Percentiles rank a stretch among this genome's conserved stretches.
Conservation (phyloP, 2,329 filamentous ascomycete species). For the Harringtonia aguacate region DNA sequence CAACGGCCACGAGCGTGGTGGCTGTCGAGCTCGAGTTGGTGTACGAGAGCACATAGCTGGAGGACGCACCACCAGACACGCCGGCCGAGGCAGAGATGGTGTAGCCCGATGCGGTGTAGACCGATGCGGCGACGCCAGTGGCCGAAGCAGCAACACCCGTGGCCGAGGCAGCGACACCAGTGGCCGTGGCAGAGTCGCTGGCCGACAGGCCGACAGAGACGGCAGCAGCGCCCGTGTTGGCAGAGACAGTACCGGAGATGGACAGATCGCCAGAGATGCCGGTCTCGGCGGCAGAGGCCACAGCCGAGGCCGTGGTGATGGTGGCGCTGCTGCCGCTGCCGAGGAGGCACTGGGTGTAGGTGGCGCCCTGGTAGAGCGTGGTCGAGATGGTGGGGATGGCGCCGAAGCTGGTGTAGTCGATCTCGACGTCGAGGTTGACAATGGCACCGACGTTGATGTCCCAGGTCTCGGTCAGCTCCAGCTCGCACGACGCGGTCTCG, state of each 20-base stretch:
- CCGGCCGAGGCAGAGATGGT: no score
- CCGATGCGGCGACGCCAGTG: neutral
- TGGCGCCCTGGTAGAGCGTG: constrained; percentile 25
- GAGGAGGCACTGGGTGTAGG: constrained; percentile 23
- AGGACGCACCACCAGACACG: no score
- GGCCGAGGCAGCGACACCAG: neutral
- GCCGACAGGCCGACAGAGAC: no score
- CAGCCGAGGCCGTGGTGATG: neutral
- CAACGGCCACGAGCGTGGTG: no score
- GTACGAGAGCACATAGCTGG: no score
- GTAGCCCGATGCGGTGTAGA: no score
- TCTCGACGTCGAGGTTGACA: constrained; percentile 22
- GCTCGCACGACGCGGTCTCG: constrained; percentile 26
- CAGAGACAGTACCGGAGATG: neutral
- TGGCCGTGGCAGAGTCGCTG: no score
- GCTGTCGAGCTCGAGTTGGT: no score
- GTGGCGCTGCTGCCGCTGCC: neutral
- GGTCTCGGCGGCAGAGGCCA: neutral
- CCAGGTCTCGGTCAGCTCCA: constrained; percentile 22
- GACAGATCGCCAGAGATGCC: neutral
- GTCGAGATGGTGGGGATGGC: constrained; percentile 29
- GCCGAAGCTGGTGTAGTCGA: constrained; percentile 25
- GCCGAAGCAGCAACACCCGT: neutral
- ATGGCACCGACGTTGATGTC: constrained; percentile 28
- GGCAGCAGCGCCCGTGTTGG: no score